phyloP scores from a whole-genome alignment of 768 basidiomycete genomes.

The Trametes sanguinea region DNA sequence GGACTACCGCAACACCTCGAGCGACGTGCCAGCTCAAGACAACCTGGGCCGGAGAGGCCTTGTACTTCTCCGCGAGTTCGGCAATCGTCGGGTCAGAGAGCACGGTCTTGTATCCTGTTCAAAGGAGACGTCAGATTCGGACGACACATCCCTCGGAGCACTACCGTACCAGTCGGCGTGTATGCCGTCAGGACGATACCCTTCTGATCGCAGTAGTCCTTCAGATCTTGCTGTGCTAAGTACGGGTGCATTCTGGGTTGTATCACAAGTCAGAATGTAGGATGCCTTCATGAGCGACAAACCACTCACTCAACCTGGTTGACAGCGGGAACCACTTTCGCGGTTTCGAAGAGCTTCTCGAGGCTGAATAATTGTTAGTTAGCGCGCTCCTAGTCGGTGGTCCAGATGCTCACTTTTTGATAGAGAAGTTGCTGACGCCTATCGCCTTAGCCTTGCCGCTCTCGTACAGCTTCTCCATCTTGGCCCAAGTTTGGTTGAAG shows the following conservation, averaged over 20 bases:
- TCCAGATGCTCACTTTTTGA: constrained; percentile 47
- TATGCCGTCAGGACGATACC: constrained; percentile 54
- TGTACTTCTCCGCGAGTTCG: constrained; percentile 50
- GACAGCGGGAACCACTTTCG: constrained; percentile 38
- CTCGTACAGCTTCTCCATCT: constrained; percentile 50
- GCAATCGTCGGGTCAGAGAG: constrained; percentile 48
- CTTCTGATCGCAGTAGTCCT: constrained; percentile 49
- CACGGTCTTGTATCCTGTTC: constrained; percentile 44
- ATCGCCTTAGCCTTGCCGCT: constrained; percentile 52
- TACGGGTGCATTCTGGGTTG: constrained; percentile 49
- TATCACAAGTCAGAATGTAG: background rate
- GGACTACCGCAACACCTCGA: constrained; percentile 45
- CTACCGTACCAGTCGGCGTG: constrained; percentile 44
- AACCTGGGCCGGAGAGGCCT: constrained; percentile 48
- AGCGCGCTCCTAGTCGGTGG: too few species aligned
- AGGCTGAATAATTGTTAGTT: constrained; percentile 21
- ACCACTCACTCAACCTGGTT: constrained; percentile 38
- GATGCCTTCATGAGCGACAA: background rate
- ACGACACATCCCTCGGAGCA: background rate
- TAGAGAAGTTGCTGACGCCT: constrained; percentile 62
- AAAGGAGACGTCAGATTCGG: background rate
- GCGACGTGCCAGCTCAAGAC: constrained; percentile 54
- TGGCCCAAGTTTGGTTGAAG: constrained; percentile 49
- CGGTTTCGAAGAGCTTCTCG: constrained; percentile 31
- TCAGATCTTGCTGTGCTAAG: constrained; percentile 49